These are phyloP conservation scores for Candida boidinii DNA, from an alignment of 805 yeast species.

Conservation along the genomic window DNA sequence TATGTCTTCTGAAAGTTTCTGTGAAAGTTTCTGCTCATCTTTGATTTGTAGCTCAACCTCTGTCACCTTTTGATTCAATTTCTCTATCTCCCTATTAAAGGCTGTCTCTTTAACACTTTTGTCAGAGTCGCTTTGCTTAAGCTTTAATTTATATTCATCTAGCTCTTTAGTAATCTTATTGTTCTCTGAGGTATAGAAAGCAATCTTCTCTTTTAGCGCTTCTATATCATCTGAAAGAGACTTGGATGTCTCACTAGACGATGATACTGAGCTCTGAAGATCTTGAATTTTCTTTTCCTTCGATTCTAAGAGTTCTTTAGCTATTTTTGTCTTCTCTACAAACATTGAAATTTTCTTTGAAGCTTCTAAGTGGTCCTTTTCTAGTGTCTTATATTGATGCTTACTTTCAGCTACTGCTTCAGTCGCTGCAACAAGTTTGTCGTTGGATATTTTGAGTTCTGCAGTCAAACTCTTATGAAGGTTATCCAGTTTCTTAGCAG, in stretches of 20 bases:
- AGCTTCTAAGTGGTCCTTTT: too few species aligned
- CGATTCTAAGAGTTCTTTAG: too few species aligned
- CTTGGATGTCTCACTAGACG: constrained; percentile 20
- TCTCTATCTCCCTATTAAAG: constrained; percentile 4
- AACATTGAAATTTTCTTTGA: too few species aligned
- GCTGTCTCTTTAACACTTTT: constrained; percentile 25
- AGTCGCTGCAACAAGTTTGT: too few species aligned
- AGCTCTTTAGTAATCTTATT: constrained; percentile 2
- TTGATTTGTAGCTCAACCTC: constrained; percentile 1
- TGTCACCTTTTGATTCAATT: constrained; percentile 6
- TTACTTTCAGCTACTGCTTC: too few species aligned
- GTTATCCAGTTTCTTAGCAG: too few species aligned
- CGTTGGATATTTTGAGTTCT: too few species aligned
- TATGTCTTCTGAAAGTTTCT: not conserved
- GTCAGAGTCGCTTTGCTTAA: constrained; percentile 9
- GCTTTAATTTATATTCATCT: constrained; percentile 1
- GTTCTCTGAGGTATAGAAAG: not conserved
- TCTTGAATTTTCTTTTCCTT: constrained; percentile 2
- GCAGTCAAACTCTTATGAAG: too few species aligned
- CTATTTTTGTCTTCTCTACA: too few species aligned
- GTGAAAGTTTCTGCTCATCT: not conserved
- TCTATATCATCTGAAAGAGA: constrained; percentile 1
- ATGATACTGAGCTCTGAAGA: not conserved
- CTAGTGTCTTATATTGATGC: too few species aligned
- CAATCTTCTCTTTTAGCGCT: not conserved